Evolutionary conservation across 495 filamentous ascomycete genomes (phyloP).

Genomic region (Tricharina praecox): DNA sequence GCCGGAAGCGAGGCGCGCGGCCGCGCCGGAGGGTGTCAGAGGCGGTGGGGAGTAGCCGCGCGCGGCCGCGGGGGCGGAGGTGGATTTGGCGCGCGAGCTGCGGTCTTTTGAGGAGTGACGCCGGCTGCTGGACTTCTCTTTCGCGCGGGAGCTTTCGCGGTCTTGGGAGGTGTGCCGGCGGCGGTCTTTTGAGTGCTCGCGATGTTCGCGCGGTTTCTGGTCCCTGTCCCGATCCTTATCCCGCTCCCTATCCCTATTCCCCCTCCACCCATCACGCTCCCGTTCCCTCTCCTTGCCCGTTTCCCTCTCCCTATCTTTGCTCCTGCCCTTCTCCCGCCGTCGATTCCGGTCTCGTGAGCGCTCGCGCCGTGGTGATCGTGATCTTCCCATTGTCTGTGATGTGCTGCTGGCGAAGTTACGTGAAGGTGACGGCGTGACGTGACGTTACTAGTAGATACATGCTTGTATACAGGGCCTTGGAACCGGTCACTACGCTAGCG

Average conservation of each 20-base stretch:
- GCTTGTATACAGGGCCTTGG: too few species aligned
- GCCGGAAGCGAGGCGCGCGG: too few species aligned
- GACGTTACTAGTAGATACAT: too few species aligned
- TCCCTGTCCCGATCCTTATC: too few species aligned
- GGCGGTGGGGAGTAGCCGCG: not conserved
- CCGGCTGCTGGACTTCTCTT: not conserved
- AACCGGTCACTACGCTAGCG: too few species aligned
- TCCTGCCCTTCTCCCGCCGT: too few species aligned
- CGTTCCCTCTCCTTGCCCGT: not conserved
- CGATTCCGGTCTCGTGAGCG: conserved; percentile 8
- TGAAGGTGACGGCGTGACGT: too few species aligned
- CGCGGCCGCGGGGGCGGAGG: not conserved
- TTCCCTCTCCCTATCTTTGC: not conserved
- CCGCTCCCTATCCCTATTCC: conserved; percentile 2
- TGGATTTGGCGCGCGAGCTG: not conserved
- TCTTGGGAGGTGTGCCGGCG: not conserved
- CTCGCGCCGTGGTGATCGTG: conserved; percentile 12
- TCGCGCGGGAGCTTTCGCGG: not conserved
- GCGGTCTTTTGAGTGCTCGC: not conserved
- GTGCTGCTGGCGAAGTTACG: not conserved
- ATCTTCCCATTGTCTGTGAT: conserved; percentile 6
- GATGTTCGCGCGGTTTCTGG: too few species aligned
- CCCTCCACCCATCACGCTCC: not conserved
- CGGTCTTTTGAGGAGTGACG: not conserved
- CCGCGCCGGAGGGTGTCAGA: not conserved